Percentiles rank a stretch among this genome's conserved stretches.
Evolutionary conservation across 768 basidiomycete species (phyloP).

Genomic region (Mycena amicta): DNA sequence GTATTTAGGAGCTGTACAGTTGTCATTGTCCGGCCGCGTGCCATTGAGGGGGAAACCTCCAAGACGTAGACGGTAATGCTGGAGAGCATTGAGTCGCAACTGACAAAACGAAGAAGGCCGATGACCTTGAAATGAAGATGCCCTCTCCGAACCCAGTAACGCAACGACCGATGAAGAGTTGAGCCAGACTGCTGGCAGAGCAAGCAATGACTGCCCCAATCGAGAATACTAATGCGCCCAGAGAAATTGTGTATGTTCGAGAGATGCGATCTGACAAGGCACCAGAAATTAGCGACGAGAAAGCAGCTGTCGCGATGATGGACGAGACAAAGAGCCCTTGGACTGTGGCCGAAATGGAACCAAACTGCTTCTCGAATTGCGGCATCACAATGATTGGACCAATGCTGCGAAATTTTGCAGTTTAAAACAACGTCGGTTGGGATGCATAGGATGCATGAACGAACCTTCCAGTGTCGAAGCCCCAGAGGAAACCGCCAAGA

Average conservation of each 20-base stretch:
- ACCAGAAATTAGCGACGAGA: constrained; percentile 43
- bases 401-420: constrained; percentile 9
- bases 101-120: constrained; percentile 36
- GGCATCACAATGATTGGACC: constrained; percentile 52
- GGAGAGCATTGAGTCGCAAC: neutral
- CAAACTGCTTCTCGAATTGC: constrained; percentile 43
- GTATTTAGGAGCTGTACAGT: constrained; percentile 47
- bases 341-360: constrained; percentile 35
- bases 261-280: constrained; percentile 48
- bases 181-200: constrained; percentile 34
- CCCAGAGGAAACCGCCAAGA: constrained; percentile 37
- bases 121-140: constrained; percentile 44
- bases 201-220: constrained; percentile 43
- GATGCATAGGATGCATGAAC: neutral
- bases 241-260: constrained; percentile 46
- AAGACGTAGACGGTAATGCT: constrained; percentile 26
- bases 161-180: constrained; percentile 47
- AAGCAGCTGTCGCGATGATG: constrained; percentile 44
- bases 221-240: constrained; percentile 45
- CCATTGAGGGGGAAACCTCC: constrained; percentile 44
- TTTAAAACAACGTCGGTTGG: neutral
- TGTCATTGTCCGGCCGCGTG: constrained; percentile 43
- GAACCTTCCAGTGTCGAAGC: constrained; percentile 37
- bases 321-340: constrained; percentile 48
- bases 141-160: constrained; percentile 52